Evolutionary conservation across 2,329 filamentous ascomycete species (phyloP).

Genomic region (Phoma sp.): DNA sequence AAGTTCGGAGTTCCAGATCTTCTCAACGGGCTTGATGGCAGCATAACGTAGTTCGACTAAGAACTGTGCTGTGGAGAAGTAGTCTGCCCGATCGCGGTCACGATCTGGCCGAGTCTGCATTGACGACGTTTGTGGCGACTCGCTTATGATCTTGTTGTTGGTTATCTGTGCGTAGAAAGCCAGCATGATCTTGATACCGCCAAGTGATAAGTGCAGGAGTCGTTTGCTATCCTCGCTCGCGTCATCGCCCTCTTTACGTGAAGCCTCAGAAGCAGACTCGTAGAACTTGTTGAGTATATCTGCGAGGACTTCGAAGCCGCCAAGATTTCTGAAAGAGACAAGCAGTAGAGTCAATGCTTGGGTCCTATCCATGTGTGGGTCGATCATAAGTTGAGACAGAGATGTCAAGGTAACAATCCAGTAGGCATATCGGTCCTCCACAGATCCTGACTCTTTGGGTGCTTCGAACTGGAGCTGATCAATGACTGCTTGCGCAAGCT

Average conservation of each 20-base stretch:
- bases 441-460: constrained; percentile 57
- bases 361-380: constrained; percentile 60
- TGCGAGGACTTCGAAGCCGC: constrained; percentile 78
- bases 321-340: constrained; percentile 82
- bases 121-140: constrained; percentile 70
- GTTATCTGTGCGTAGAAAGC: constrained; percentile 80
- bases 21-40: constrained; percentile 76
- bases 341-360: constrained; percentile 73
- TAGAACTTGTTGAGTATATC: constrained; percentile 74
- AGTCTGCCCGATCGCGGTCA: constrained; percentile 64
- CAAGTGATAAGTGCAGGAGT: constrained; percentile 58
- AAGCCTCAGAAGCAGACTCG: constrained; percentile 61
- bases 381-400: constrained; percentile 79
- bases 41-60: constrained; percentile 84
- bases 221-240: constrained; percentile 54
- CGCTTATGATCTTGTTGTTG: constrained; percentile 79
- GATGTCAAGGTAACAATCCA: constrained; percentile 83
- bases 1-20: constrained; percentile 85
- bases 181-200: constrained; percentile 81
- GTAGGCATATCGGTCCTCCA: constrained; percentile 74
- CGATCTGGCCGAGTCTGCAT: constrained; percentile 61
- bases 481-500: constrained; percentile 75
- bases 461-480: constrained; percentile 67
- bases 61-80: constrained; percentile 75
- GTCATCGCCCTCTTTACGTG: constrained; percentile 52